These are phyloP conservation scores for Amphicarpaea edgeworthii DNA, from an alignment of 306 rosid genomes.

Conservation along the genomic window DNA sequence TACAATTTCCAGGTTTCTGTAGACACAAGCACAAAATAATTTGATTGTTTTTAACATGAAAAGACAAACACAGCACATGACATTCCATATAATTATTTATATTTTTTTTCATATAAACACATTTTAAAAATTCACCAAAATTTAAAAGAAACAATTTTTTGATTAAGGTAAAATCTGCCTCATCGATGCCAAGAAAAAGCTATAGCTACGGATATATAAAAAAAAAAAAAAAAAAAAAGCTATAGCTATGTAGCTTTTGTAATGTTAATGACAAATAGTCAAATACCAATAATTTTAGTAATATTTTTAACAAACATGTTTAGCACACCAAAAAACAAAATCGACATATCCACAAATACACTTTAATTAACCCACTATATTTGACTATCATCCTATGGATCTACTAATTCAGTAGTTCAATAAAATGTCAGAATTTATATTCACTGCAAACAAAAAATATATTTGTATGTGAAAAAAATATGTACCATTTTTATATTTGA, in stretches of 20 bases:
- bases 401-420: too few relatives aligned
- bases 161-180: constrained; percentile 11
- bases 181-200: background rate
- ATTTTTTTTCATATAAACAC: too few relatives aligned
- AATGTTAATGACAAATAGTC: background rate
- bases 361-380: background rate
- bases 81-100: too few relatives aligned
- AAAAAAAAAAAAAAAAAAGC: too few relatives aligned
- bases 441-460: background rate
- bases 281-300: background rate
- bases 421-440: background rate
- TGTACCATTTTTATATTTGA: background rate
- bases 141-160: background rate
- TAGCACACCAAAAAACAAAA: background rate
- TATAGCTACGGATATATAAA: too few relatives aligned
- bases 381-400: too few relatives aligned
- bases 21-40: background rate
- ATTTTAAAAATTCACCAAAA: background rate
- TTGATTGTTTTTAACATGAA: too few relatives aligned
- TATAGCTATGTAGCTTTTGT: background rate
- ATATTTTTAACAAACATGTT: background rate
- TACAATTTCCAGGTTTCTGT: constrained; percentile 75
- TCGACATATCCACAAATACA: background rate
- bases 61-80: too few relatives aligned
- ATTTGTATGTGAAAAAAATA: too few relatives aligned